Evolutionary conservation across 495 filamentous ascomycete genomes (phyloP).

Genomic region (Aspergillus incahuasiensis): DNA sequence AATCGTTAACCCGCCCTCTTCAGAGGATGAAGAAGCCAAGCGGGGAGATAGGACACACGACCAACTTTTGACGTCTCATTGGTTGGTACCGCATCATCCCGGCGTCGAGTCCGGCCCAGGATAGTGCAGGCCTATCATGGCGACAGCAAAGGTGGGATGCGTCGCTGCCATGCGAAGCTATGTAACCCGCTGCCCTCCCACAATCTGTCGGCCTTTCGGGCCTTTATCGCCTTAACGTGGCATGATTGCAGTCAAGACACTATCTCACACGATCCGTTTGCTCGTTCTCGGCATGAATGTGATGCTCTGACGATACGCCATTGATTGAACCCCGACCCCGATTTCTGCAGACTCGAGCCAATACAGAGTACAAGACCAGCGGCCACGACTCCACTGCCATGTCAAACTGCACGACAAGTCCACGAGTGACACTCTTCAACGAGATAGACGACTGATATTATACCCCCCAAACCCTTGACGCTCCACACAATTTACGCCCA

Average conservation of each 20-base stretch:
- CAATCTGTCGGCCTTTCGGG: background rate
- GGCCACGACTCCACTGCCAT: slow-evolving; percentile 14
- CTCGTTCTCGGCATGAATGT: slow-evolving; percentile 2
- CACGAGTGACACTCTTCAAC: slow-evolving; percentile 5
- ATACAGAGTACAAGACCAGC: background rate
- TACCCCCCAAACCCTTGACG: background rate
- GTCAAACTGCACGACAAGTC: slow-evolving; percentile 8
- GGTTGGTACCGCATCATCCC: slow-evolving; percentile 4
- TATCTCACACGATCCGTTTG: slow-evolving; percentile 1
- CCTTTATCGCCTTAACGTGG: background rate
- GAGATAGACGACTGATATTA: slow-evolving; percentile 3
- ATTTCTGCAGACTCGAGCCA: background rate
- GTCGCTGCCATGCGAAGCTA: slow-evolving; percentile 15
- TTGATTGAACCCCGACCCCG: background rate
- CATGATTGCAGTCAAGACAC: slow-evolving; percentile 3
- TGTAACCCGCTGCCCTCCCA: slow-evolving; percentile 15
- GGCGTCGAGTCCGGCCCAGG: slow-evolving; percentile 2
- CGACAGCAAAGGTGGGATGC: slow-evolving; percentile 13
- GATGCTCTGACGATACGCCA: background rate
- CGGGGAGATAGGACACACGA: background rate
- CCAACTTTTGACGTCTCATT: slow-evolving; percentile 6
- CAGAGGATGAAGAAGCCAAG: slow-evolving; percentile 18
- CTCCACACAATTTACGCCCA: background rate
- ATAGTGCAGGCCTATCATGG: background rate
- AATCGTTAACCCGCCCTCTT: slow-evolving; percentile 8